These are phyloP conservation scores for Fonsecaea monophora DNA, from an alignment of 2,329 filamentous ascomycete species.

Conservation along the genomic window DNA sequence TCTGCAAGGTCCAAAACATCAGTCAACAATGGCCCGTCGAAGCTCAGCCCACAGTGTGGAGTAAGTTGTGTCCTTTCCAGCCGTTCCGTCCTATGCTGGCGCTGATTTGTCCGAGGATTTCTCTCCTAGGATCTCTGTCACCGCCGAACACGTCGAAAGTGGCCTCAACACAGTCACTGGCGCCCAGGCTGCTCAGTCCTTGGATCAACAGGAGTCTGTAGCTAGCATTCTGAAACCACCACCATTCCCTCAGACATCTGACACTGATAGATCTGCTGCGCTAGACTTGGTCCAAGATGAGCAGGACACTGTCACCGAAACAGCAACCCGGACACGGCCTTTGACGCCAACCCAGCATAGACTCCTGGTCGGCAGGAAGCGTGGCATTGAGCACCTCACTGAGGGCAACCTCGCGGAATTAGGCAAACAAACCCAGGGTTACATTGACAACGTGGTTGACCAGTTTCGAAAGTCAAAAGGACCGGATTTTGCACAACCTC, in stretches of 20 bases:
- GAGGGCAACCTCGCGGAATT: constrained; percentile 2
- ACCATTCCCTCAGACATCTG: constrained; percentile 4
- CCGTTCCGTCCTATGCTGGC: neutral
- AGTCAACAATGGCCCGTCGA: neutral
- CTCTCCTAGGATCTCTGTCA: neutral
- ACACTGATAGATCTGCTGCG: neutral
- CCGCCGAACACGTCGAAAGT: neutral
- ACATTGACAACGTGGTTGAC: constrained; percentile 32
- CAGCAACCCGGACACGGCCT: neutral
- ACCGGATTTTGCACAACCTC: neutral
- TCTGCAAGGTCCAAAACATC: neutral
- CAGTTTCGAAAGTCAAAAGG: constrained; percentile 18
- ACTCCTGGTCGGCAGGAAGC: constrained; percentile 16
- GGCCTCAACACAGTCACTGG: neutral
- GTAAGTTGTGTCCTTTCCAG: neutral
- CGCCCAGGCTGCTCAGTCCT: neutral
- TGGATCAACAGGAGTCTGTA: neutral
- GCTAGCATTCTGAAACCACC: neutral
- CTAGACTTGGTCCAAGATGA: constrained; percentile 8
- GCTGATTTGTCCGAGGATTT: constrained; percentile 15
- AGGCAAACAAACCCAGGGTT: constrained; percentile 15
- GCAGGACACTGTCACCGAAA: neutral
- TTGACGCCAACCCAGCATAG: constrained; percentile 28
- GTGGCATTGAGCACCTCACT: constrained; percentile 7
- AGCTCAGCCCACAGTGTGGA: neutral